phyloP scores from a whole-genome alignment of 164 flowering plant genomes.

The Magnolia kwangsiensis region DNA sequence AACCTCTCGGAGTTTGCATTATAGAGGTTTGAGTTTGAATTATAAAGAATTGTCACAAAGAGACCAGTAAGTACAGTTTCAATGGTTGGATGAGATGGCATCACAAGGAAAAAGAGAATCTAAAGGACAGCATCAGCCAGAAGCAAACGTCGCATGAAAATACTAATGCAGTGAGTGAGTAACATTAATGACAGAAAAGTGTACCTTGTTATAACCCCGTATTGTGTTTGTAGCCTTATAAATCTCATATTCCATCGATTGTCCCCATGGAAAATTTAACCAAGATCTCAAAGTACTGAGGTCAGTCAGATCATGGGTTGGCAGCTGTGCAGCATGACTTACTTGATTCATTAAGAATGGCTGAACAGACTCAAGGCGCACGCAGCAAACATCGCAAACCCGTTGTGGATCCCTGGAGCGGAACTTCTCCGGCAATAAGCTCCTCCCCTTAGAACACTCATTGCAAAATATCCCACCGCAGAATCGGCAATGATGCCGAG shows the following conservation, averaged over 20 bases:
- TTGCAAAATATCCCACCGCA: constrained; percentile 95
- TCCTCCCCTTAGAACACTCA: constrained; percentile 82
- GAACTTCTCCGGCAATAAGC: constrained; percentile 76
- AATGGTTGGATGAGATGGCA: not conserved
- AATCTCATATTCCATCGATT: constrained; percentile 92
- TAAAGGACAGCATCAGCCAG: not conserved
- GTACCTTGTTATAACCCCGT: constrained; percentile 65
- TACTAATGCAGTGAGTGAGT: not conserved
- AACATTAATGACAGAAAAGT: not conserved
- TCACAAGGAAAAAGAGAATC: not conserved
- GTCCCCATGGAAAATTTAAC: constrained; percentile 96
- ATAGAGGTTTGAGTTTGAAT: not conserved
- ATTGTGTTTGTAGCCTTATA: constrained; percentile 92
- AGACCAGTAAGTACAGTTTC: not conserved
- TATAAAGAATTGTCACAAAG: not conserved
- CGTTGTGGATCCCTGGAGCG: constrained; percentile 67
- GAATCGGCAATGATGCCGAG: constrained; percentile 87
- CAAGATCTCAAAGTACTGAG: constrained; percentile 96
- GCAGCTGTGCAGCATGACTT: constrained; percentile 86
- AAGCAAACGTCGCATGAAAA: not conserved
- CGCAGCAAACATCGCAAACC: constrained; percentile 92
- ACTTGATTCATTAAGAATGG: constrained; percentile 83
- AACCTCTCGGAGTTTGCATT: not conserved
- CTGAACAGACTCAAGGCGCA: constrained; percentile 82
- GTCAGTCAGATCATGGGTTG: constrained; percentile 91